Conservation (phyloP, 352 stramenopile genomes). For the Pseudoperonospora humuli region DNA sequence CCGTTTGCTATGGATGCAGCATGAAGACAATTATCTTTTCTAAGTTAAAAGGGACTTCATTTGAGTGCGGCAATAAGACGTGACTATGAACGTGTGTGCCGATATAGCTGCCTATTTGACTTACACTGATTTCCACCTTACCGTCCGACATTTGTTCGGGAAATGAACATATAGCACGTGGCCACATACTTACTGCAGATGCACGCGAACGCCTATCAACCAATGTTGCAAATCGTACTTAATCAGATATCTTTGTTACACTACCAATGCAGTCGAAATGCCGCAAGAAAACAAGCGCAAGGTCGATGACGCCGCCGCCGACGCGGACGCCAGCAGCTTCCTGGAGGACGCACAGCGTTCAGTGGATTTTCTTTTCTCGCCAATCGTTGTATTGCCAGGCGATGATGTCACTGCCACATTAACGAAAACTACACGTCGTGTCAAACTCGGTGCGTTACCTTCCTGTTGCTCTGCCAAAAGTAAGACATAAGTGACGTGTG, state of each 20-base stretch:
- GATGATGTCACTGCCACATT: slow-evolving; percentile 76
- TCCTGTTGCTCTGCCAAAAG: neutral
- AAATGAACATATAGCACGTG: too few species aligned
- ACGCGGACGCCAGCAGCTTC: slow-evolving; percentile 45
- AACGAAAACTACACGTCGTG: slow-evolving; percentile 57
- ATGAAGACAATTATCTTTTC: slow-evolving; percentile 22
- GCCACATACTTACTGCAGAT: too few species aligned
- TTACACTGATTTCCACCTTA: neutral
- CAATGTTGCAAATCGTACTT: slow-evolving; percentile 25
- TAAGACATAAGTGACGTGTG: too few species aligned
- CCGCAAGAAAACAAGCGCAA: slow-evolving; percentile 43
- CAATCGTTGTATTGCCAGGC: slow-evolving; percentile 58
- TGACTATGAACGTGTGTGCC: too few species aligned
- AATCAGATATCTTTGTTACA: slow-evolving; percentile 9
- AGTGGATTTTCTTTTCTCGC: slow-evolving; percentile 75
- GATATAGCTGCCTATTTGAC: too few species aligned
- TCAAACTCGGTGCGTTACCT: slow-evolving; percentile 50
- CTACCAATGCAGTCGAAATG: slow-evolving; percentile 21
- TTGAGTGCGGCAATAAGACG: slow-evolving; percentile 13
- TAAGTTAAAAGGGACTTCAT: slow-evolving; percentile 29
- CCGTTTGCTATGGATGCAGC: slow-evolving; percentile 10
- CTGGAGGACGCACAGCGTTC: slow-evolving; percentile 65
- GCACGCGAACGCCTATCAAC: slow-evolving; percentile 8
- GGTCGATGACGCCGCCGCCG: slow-evolving; percentile 24
- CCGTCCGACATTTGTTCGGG: neutral